phyloP scores from a whole-genome alignment of 805 yeast species.

The Candida boleticola region DNA sequence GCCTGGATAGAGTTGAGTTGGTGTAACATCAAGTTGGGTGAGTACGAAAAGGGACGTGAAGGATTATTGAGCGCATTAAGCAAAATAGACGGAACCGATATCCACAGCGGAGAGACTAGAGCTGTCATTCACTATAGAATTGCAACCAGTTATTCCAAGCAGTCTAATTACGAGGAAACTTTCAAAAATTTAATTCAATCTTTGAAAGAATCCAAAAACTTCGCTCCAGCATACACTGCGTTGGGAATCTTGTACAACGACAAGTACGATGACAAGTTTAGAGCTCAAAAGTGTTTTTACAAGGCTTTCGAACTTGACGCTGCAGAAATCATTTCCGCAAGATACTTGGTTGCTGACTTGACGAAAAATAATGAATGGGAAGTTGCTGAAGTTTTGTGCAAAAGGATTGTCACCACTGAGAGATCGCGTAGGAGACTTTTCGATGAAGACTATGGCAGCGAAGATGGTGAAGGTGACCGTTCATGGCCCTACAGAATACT shows the following conservation, averaged over 20 bases:
- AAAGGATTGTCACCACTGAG: conserved; percentile 63
- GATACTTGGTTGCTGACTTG: conserved; percentile 67
- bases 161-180: conserved; percentile 41
- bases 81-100: conserved; percentile 48
- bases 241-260: conserved; percentile 72
- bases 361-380: conserved; percentile 76
- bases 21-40: conserved; percentile 62
- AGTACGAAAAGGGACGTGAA: conserved; percentile 50
- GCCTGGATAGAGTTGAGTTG: conserved; percentile 75
- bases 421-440: conserved; percentile 45
- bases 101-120: conserved; percentile 51
- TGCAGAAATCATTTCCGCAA: conserved; percentile 72
- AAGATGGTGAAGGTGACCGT: conserved; percentile 19
- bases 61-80: conserved; percentile 45
- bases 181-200: conserved; percentile 59
- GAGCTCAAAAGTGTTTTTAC: conserved; percentile 84
- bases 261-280: conserved; percentile 52
- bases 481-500: conserved; percentile 90
- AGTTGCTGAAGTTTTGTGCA: conserved; percentile 71
- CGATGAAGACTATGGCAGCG: conserved; percentile 13
- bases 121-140: conserved; percentile 71
- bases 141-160: conserved; percentile 53
- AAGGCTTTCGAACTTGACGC: conserved; percentile 87
- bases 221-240: conserved; percentile 79
- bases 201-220: conserved; percentile 58